Conservation (phyloP, 169 alveolate genomes). For the Plasmodium gonderi region DNA sequence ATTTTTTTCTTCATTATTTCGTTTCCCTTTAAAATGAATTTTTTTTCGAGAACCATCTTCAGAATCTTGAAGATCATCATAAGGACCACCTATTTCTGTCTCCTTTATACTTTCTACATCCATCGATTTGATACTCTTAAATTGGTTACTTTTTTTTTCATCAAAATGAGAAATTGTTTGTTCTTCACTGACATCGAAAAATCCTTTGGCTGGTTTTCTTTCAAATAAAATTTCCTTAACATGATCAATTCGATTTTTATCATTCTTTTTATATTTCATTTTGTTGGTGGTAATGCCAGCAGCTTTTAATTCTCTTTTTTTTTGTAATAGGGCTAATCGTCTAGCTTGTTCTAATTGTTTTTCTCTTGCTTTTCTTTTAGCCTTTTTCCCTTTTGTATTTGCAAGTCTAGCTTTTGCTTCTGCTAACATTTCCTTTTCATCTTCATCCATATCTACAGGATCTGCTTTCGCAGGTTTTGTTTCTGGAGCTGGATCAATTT, state of each 20-base stretch:
- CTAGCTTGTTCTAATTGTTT: slow-evolving; percentile 97
- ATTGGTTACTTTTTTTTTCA: slow-evolving; percentile 21
- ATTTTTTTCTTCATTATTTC: slow-evolving; percentile 34
- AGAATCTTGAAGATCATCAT: not conserved
- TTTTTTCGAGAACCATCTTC: not conserved
- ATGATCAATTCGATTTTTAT: slow-evolving; percentile 94
- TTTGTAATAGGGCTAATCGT: slow-evolving; percentile 96
- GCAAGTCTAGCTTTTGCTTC: slow-evolving; percentile 99
- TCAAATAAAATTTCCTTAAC: slow-evolving; percentile 96
- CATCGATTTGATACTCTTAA: slow-evolving; percentile 63
- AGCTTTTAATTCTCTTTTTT: slow-evolving; percentile 97
- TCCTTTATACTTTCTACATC: slow-evolving; percentile 48
- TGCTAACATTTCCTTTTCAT: slow-evolving; percentile 99
- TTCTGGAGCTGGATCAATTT: slow-evolving; percentile 99
- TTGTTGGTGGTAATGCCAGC: slow-evolving; percentile 96
- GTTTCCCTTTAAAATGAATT: not conserved
- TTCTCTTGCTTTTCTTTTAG: slow-evolving; percentile 99
- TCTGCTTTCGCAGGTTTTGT: slow-evolving; percentile 99
- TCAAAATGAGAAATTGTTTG: slow-evolving; percentile 89
- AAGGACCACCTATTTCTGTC: not conserved
- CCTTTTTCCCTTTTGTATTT: slow-evolving; percentile 99
- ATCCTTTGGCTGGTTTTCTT: slow-evolving; percentile 95
- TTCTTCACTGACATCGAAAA: slow-evolving; percentile 90
- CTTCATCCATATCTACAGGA: slow-evolving; percentile 99
- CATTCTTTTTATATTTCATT: slow-evolving; percentile 83